Conservation (phyloP, 495 filamentous ascomycete species). For the Aspergillus homomorphus region DNA sequence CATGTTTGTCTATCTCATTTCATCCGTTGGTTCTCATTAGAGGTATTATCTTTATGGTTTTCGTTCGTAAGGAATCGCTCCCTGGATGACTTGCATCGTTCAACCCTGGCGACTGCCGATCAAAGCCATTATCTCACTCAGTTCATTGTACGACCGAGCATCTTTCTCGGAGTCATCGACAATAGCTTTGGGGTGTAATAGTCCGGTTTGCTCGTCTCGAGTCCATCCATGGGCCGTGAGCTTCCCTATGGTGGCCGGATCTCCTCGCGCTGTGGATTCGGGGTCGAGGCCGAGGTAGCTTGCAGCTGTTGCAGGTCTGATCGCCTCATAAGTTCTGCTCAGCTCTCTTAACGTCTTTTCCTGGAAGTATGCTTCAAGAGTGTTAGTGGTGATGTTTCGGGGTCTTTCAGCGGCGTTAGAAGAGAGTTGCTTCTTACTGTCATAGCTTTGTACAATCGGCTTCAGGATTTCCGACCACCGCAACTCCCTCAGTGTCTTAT, state of each 20-base stretch:
- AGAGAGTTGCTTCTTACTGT: constrained; percentile 28
- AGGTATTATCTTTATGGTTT: not conserved
- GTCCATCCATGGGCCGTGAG: constrained; percentile 46
- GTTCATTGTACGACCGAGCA: constrained; percentile 22
- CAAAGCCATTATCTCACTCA: constrained; percentile 36
- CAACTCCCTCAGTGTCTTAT: constrained; percentile 37
- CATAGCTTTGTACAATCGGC: constrained; percentile 42
- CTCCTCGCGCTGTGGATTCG: constrained; percentile 26
- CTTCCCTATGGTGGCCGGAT: constrained; percentile 34
- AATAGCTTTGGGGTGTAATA: constrained; percentile 41
- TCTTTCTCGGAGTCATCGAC: constrained; percentile 26
- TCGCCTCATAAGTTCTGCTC: constrained; percentile 48
- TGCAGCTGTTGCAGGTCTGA: constrained; percentile 43
- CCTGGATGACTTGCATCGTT: not conserved
- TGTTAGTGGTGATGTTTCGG: constrained; percentile 5
- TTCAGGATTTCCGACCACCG: constrained; percentile 43
- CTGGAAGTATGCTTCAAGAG: constrained; percentile 38
- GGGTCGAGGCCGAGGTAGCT: constrained; percentile 46
- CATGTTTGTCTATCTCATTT: not conserved
- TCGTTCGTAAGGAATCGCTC: not conserved
- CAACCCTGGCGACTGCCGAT: constrained; percentile 28
- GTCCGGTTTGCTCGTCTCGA: constrained; percentile 38
- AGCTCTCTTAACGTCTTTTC: constrained; percentile 47
- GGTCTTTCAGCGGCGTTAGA: not conserved
- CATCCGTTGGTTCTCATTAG: not conserved